phyloP scores from a whole-genome alignment of 257 asterid species.

The Solanum pimpinellifolium region DNA sequence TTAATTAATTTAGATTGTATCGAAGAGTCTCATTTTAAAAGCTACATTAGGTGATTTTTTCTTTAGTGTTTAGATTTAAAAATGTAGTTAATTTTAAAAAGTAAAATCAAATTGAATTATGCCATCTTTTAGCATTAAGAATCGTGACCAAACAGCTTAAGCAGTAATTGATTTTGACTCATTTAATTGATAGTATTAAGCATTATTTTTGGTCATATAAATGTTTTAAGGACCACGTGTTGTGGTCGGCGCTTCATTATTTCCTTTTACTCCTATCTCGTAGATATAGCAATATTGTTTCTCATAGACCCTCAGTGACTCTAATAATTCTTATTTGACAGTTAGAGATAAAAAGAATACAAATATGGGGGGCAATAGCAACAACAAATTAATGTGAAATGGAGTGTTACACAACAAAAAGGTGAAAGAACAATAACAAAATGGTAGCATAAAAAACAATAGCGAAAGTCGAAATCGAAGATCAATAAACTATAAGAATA shows the following conservation, averaged over 20 bases:
- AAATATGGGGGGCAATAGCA: not conserved
- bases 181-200: not conserved
- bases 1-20: too few relatives aligned
- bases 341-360: too few relatives aligned
- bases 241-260: not conserved
- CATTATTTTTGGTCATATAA: not conserved
- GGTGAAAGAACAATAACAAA: not conserved
- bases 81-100: too few relatives aligned
- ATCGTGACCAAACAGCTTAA: not conserved
- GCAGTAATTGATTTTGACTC: not conserved
- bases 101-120: not conserved
- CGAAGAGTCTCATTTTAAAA: too few relatives aligned
- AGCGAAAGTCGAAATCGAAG: too few relatives aligned
- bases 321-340: too few relatives aligned
- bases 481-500: too few relatives aligned
- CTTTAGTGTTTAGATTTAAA: too few relatives aligned
- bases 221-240: not conserved
- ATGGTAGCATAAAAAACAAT: too few relatives aligned
- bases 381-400: not conserved
- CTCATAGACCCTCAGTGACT: too few relatives aligned
- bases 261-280: not conserved
- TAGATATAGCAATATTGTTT: too few relatives aligned
- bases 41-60: too few relatives aligned
- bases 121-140: not conserved
- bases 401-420: not conserved